phyloP scores from a whole-genome alignment of 805 yeast species.

The Metahyphopichia silvanorum region DNA sequence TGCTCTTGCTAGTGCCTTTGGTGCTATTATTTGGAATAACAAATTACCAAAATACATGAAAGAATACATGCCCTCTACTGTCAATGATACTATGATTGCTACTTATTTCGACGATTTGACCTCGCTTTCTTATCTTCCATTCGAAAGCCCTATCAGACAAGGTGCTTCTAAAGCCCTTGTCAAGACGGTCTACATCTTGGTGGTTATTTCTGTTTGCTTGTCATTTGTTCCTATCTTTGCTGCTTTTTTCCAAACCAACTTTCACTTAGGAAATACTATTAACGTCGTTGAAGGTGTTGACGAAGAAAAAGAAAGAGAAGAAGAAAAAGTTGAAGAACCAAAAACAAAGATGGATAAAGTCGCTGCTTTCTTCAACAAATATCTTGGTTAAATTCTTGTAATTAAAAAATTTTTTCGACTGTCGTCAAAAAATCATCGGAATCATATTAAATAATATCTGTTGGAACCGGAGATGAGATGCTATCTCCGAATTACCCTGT shows the following conservation, averaged over 20 bases:
- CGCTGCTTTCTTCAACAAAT: slow-evolving; percentile 11
- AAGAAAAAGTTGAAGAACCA: not conserved
- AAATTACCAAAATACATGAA: slow-evolving; percentile 27
- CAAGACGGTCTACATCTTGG: slow-evolving; percentile 22
- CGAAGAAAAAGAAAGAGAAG: not conserved
- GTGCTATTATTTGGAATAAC: slow-evolving; percentile 29
- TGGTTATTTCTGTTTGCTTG: slow-evolving; percentile 24
- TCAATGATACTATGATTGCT: slow-evolving; percentile 13
- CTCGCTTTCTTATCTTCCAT: slow-evolving; percentile 18
- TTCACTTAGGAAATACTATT: slow-evolving; percentile 31
- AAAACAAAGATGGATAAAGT: slow-evolving; percentile 10
- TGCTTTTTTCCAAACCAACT: slow-evolving; percentile 30
- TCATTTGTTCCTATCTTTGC: slow-evolving; percentile 25
- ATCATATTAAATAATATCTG: too few relatives aligned
- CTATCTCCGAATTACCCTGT: too few relatives aligned
- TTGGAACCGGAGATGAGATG: too few relatives aligned
- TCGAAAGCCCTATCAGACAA: slow-evolving; percentile 21
- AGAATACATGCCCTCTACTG: slow-evolving; percentile 20
- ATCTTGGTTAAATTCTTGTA: too few relatives aligned
- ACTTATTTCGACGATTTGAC: slow-evolving; percentile 18
- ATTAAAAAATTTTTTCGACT: too few relatives aligned
- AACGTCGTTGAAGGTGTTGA: slow-evolving; percentile 28
- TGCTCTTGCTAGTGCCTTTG: slow-evolving; percentile 37
- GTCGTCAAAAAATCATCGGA: too few relatives aligned
- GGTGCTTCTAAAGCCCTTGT: slow-evolving; percentile 31